Percentiles rank a stretch among this genome's conserved stretches.
phyloP scores from a whole-genome alignment of 2,329 filamentous ascomycete genomes.

The Dactylella cylindrospora region DNA sequence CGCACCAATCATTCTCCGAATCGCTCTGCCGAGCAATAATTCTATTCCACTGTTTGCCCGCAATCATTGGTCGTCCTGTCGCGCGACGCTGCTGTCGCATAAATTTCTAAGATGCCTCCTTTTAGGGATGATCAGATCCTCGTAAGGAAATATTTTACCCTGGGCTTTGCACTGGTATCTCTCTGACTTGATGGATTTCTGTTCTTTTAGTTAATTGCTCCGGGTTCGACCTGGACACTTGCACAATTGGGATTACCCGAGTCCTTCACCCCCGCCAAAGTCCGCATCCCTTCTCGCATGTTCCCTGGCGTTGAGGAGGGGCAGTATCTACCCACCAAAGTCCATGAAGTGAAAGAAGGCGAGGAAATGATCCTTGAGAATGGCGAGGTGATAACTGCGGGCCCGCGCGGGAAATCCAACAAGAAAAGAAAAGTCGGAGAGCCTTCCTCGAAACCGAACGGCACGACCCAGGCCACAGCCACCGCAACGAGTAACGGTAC shows the following conservation, averaged over 20 bases:
- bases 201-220: constrained; percentile 64
- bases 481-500: constrained; percentile 3
- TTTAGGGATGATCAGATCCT: constrained; percentile 50
- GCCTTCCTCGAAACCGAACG: constrained; percentile 8
- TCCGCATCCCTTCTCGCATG: constrained; percentile 90
- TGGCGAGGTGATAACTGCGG: constrained; percentile 26
- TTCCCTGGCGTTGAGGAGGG: constrained; percentile 76
- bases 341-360: constrained; percentile 66
- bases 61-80: too few species aligned
- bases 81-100: not conserved
- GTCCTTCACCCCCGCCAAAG: constrained; percentile 83
- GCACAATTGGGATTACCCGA: constrained; percentile 88
- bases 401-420: constrained; percentile 30
- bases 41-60: too few species aligned
- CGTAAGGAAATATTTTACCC: constrained; percentile 23
- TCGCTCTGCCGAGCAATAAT: too few species aligned
- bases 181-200: not conserved
- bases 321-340: constrained; percentile 78
- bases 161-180: not conserved
- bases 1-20: too few species aligned
- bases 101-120: constrained; percentile 26
- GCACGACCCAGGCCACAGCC: constrained; percentile 2
- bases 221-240: constrained; percentile 84
- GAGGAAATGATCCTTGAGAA: constrained; percentile 48
- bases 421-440: constrained; percentile 42